These are phyloP conservation scores for Aspergillus viridinutans DNA, from an alignment of 2,329 filamentous ascomycete genomes.

Conservation along the genomic window DNA sequence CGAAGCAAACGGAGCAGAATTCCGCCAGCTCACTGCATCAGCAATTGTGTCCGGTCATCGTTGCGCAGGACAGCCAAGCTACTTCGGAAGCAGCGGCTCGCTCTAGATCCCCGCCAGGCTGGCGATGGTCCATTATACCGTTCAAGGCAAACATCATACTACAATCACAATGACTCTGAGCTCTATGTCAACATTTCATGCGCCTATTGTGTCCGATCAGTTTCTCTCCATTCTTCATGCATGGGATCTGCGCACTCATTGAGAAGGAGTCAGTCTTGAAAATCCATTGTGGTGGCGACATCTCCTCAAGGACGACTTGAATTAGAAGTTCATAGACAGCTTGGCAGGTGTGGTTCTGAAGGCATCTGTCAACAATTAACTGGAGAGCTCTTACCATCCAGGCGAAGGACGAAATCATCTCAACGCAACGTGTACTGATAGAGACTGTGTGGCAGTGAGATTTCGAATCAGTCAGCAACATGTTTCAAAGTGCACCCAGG, in stretches of 20 bases:
- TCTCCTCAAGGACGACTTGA: not conserved
- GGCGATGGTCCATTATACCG: not conserved
- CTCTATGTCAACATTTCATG: not conserved
- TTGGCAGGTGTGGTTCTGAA: not conserved
- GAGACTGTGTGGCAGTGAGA: not conserved
- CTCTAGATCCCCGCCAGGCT: not conserved
- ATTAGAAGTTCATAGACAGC: not conserved
- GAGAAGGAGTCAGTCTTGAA: not conserved
- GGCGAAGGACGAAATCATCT: not conserved
- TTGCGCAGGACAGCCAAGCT: not conserved
- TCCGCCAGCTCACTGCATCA: not conserved
- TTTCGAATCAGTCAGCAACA: constrained; percentile 1
- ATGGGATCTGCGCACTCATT: not conserved
- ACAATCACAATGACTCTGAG: not conserved
- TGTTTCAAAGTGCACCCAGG: constrained; percentile 18
- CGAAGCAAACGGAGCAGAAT: not conserved
- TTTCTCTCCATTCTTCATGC: not conserved
- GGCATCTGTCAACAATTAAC: not conserved
- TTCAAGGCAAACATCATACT: not conserved
- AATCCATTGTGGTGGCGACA: not conserved
- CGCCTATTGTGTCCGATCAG: not conserved
- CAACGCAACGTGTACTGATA: not conserved
- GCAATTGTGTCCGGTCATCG: not conserved
- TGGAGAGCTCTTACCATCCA: not conserved
- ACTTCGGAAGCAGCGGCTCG: not conserved